Conservation (phyloP, 306 rosid species). For the Delonix regia region DNA sequence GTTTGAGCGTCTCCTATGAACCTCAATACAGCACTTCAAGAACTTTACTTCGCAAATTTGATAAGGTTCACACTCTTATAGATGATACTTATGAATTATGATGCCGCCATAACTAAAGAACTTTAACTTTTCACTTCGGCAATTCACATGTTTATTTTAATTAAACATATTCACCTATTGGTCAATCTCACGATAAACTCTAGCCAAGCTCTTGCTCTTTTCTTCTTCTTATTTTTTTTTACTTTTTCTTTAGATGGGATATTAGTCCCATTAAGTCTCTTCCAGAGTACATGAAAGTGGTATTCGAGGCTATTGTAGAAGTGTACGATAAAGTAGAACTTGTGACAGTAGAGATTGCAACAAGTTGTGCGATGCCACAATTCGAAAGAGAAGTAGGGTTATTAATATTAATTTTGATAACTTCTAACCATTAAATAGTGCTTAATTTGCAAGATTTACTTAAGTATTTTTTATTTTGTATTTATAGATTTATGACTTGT, state of each 20-base stretch:
- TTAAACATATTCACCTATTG: too few relatives aligned
- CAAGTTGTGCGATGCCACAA: neutral
- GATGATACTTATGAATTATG: neutral
- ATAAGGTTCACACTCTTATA: neutral
- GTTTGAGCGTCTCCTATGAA: too few relatives aligned
- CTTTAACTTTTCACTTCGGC: neutral
- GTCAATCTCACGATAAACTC: neutral
- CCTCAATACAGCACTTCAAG: neutral
- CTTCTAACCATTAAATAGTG: neutral
- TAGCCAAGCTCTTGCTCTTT: neutral
- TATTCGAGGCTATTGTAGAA: neutral
- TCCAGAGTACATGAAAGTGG: constrained; percentile 41
- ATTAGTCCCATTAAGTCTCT: constrained; percentile 17
- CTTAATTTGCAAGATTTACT: neutral
- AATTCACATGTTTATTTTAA: neutral
- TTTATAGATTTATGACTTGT: neutral
- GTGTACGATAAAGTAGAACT: neutral
- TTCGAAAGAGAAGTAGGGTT: constrained; percentile 14
- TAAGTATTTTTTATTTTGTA: neutral
- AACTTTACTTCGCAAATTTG: neutral
- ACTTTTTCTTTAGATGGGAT: too few relatives aligned
- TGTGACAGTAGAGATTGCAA: neutral
- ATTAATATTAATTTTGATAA: neutral
- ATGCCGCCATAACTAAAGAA: neutral
- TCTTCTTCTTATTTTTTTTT: too few relatives aligned